Base-by-base conservation (phyloP, 768 basidiomycete species). In the Udeniomyces megalosporus region DNA sequence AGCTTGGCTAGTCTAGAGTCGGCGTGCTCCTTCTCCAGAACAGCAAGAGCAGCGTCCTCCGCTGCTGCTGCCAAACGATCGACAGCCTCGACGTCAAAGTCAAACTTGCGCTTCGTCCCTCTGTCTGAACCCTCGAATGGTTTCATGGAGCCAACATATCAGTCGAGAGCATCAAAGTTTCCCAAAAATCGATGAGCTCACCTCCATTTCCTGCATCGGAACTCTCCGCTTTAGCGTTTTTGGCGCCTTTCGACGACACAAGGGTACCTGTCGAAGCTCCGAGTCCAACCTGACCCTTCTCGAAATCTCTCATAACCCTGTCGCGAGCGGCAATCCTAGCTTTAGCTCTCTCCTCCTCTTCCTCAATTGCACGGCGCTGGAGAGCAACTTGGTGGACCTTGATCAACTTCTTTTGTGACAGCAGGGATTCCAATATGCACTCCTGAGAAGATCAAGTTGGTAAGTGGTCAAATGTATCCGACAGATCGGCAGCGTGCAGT, bases 301-400 rank as follows among this genome's bases (percentile, higher is more conserved):
- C 91, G 67, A 97, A 96, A 68, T 97, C 93, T 44, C 74, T 76
- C 61, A 97, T 71, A 7, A 99, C 91, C 42, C 93, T 82, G 68
- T 89, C 90, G 58, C 93, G 77, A 0, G 95, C 93, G 28, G 82
- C 82, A 52, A 79, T 78, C 67, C 81, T 78, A 0, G 82, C 87
- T 32, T 78, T 75, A n/a, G 77, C 74, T 55, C 81, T 81, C 73
- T 93, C 88, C 53, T 80, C 82, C 68, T 87, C 86, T n/a, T 83
- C 85, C 65, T 91, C 86, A 58, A 77, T 80, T 71, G 81, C 84
- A 70, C 90, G 76, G 0, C 78, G 76, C 61, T 86, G 86, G 32
- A 97, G 75, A 60, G 81, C 80, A 17, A 79, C 80, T 71, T 91
- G 88, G 74, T 95, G 88, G n/a, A 80, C 78, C 74, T 93, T 91